Evolutionary conservation across 2,329 filamentous ascomycete genomes (phyloP).

Genomic region (Aureobasidium sp.): DNA sequence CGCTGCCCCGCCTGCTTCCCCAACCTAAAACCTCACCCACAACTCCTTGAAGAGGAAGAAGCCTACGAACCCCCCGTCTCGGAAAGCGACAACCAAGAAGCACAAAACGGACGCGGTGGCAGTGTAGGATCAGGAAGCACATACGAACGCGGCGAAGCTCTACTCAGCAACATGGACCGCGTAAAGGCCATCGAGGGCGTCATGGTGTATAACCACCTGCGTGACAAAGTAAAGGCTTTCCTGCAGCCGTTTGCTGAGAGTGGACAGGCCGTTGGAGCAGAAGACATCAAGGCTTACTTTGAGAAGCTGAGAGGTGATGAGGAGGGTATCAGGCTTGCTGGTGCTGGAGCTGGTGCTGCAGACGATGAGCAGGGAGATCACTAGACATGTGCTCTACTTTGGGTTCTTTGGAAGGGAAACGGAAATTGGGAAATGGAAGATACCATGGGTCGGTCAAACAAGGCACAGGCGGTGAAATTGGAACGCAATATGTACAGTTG

Average conservation of each 20-base stretch:
- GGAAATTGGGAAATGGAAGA: neutral
- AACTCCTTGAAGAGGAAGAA: constrained; percentile 90
- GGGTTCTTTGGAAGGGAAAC: neutral
- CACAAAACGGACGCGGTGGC: constrained; percentile 41
- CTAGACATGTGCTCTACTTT: neutral
- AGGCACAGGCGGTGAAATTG: neutral
- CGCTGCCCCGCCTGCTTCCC: constrained; percentile 75
- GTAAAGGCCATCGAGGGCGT: constrained; percentile 89
- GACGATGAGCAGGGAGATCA: constrained; percentile 20
- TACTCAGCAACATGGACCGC: constrained; percentile 82
- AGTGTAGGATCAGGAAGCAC: constrained; percentile 69
- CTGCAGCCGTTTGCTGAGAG: constrained; percentile 90
- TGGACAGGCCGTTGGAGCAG: constrained; percentile 77
- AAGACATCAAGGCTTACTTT: constrained; percentile 96
- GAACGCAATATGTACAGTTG: neutral
- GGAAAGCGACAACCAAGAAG: constrained; percentile 38
- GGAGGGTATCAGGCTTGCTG: constrained; percentile 57
- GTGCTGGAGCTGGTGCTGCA: constrained; percentile 40
- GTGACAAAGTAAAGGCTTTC: constrained; percentile 92
- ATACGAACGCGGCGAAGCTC: constrained; percentile 85
- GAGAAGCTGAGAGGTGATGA: constrained; percentile 88
- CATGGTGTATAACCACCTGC: constrained; percentile 95
- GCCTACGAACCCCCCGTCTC: constrained; percentile 88
- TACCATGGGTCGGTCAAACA: neutral
- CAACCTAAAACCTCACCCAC: constrained; percentile 58